These are phyloP conservation scores for Chamaecrista fasciculata DNA, from an alignment of 306 rosid genomes.

Conservation along the genomic window DNA sequence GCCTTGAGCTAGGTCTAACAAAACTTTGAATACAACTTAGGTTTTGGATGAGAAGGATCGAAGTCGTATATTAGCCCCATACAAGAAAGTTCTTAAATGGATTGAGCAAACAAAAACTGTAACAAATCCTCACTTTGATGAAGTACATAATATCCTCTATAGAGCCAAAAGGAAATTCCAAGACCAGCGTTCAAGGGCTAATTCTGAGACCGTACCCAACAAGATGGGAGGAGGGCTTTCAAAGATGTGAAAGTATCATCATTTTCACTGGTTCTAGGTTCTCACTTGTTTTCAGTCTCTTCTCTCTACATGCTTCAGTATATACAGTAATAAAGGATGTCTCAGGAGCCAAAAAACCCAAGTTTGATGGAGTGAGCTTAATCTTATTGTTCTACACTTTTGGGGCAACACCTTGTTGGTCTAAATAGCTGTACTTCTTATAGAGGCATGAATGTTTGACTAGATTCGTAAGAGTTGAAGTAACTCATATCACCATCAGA, in stretches of 20 bases:
- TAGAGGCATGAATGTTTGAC: not conserved
- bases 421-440: not conserved
- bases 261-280: conserved; percentile 5
- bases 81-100: conserved; percentile 75
- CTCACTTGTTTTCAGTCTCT: not conserved
- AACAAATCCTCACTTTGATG: conserved; percentile 72
- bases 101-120: conserved; percentile 70
- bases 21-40: conserved; percentile 33
- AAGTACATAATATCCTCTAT: conserved; percentile 58
- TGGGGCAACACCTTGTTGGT: not conserved
- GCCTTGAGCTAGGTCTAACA: not conserved
- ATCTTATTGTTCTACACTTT: not conserved
- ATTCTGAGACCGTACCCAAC: conserved; percentile 22
- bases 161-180: conserved; percentile 54
- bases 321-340: not conserved
- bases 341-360: not conserved
- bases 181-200: conserved; percentile 45
- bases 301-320: conserved; percentile 6
- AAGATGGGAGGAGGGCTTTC: conserved; percentile 28
- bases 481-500: not conserved
- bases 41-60: conserved; percentile 70
- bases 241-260: conserved; percentile 33
- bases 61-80: conserved; percentile 61
- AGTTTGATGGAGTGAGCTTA: not conserved
- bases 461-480: not conserved